A percentile compares a stretch with the other conserved stretches of the same genome.
These are phyloP conservation scores for Digitaria exilis DNA, from an alignment of 202 grass and related monocot species.

Conservation along the genomic window DNA sequence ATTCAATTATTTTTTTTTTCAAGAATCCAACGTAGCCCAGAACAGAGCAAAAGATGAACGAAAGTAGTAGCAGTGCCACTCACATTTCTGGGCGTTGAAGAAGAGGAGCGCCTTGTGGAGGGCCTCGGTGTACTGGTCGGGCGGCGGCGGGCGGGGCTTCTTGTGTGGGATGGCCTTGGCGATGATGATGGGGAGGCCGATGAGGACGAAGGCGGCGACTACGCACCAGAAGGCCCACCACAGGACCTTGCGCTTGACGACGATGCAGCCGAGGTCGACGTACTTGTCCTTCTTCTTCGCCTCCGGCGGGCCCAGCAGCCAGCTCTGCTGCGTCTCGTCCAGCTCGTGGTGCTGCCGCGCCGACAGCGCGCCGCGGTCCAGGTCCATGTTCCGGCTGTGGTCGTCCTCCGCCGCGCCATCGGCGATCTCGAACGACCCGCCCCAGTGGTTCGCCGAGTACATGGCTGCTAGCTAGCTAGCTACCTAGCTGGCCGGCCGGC, in stretches of 20 bases:
- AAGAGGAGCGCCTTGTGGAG: constrained; percentile 92
- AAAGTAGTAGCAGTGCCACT: neutral
- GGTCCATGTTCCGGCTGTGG: constrained; percentile 89
- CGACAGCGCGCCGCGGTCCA: constrained; percentile 71
- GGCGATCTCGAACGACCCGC: constrained; percentile 88
- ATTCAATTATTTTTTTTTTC: neutral
- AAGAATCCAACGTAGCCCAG: neutral
- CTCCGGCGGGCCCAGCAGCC: constrained; percentile 81
- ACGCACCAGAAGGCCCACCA: constrained; percentile 64
- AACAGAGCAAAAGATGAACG: neutral
- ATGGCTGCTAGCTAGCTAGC: constrained; percentile 29
- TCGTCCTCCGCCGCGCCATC: constrained; percentile 64
- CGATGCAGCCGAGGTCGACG: constrained; percentile 86
- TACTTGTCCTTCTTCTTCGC: constrained; percentile 95
- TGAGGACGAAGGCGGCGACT: constrained; percentile 69
- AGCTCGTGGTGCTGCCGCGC: constrained; percentile 62
- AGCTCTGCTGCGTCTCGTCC: constrained; percentile 95
- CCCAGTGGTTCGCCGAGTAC: constrained; percentile 83
- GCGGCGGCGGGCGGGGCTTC: constrained; percentile 52
- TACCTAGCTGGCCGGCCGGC: neutral
- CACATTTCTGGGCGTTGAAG: constrained; percentile 97
- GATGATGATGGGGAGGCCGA: constrained; percentile 85
- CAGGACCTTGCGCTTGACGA: constrained; percentile 75
- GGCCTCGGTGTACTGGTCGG: constrained; percentile 70
- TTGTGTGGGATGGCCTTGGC: constrained; percentile 89